Evolutionary conservation across 305 asterid species (phyloP).

Genomic region (Fraxinus velutina): DNA sequence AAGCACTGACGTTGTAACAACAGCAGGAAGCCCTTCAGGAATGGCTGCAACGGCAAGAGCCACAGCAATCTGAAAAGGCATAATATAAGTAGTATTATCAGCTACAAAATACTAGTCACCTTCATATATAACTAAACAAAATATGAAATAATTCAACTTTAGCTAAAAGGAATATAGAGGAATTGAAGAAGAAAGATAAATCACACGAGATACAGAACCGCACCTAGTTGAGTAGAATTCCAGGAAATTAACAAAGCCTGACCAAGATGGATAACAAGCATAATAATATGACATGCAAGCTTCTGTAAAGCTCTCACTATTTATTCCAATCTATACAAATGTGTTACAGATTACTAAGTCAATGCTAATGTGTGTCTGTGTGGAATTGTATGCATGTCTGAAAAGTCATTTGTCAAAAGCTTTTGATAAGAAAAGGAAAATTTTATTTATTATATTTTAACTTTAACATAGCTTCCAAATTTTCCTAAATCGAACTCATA

Average conservation of each 20-base stretch:
- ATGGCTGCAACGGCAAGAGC: slow-evolving; percentile 99
- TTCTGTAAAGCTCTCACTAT: not conserved
- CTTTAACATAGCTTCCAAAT: not conserved
- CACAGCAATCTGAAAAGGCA: slow-evolving; percentile 80
- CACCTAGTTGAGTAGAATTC: not conserved
- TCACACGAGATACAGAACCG: not conserved
- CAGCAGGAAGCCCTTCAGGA: slow-evolving; percentile 99
- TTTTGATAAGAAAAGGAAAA: not conserved
- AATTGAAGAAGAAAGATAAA: slow-evolving; percentile 11
- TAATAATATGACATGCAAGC: not conserved
- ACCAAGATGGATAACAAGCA: not conserved
- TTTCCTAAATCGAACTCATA: not conserved
- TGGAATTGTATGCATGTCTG: not conserved
- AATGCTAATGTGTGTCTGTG: not conserved
- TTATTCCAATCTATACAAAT: not conserved
- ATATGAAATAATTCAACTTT: slow-evolving; percentile 2
- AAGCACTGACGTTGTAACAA: slow-evolving; percentile 87
- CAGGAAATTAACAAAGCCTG: not conserved
- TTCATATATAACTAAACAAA: slow-evolving; percentile 17
- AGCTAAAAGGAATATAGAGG: not conserved
- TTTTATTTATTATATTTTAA: not conserved
- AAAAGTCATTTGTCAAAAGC: not conserved
- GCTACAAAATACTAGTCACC: slow-evolving; percentile 20
- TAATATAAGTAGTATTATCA: slow-evolving; percentile 16
- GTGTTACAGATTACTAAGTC: not conserved